Conservation (phyloP, 2,329 filamentous ascomycete species). For the Hypoxylon sp. region DNA sequence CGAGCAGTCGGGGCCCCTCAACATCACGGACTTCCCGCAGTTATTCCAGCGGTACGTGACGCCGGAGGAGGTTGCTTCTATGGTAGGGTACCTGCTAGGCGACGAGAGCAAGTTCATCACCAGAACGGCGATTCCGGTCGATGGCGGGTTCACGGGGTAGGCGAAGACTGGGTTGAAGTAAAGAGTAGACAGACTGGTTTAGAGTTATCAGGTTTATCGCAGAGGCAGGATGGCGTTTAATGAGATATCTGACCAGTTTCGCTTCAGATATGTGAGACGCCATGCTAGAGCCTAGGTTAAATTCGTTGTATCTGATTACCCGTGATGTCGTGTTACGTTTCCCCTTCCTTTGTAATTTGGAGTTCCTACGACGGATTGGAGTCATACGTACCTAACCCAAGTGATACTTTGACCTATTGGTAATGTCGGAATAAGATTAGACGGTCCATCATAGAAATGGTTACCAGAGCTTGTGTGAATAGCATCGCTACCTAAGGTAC, state of each 20-base stretch:
- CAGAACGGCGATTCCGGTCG: constrained; percentile 45
- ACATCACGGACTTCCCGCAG: constrained; percentile 28
- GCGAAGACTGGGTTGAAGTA: neutral
- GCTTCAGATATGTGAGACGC: neutral
- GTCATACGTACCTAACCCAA: too few relatives aligned
- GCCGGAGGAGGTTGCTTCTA: constrained; percentile 51
- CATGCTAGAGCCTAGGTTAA: too few relatives aligned
- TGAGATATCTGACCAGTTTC: neutral
- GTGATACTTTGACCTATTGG: too few relatives aligned
- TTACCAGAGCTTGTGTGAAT: neutral
- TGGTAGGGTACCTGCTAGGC: constrained; percentile 53
- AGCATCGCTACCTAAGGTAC: neutral
- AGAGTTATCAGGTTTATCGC: neutral
- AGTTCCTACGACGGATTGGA: too few relatives aligned
- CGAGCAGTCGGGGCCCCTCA: constrained; percentile 2
- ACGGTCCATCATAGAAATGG: neutral
- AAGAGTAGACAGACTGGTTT: neutral
- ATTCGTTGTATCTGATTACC: neutral
- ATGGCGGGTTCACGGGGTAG: constrained; percentile 49
- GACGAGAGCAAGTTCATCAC: constrained; percentile 55
- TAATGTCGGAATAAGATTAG: neutral
- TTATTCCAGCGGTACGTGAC: constrained; percentile 51
- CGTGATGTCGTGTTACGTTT: neutral
- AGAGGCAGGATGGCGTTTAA: neutral
- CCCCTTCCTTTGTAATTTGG: too few relatives aligned